Percentiles rank a stretch among this genome's conserved stretches.
Conservation (phyloP, 257 asterid species). For the Gentiana macrophylla region DNA sequence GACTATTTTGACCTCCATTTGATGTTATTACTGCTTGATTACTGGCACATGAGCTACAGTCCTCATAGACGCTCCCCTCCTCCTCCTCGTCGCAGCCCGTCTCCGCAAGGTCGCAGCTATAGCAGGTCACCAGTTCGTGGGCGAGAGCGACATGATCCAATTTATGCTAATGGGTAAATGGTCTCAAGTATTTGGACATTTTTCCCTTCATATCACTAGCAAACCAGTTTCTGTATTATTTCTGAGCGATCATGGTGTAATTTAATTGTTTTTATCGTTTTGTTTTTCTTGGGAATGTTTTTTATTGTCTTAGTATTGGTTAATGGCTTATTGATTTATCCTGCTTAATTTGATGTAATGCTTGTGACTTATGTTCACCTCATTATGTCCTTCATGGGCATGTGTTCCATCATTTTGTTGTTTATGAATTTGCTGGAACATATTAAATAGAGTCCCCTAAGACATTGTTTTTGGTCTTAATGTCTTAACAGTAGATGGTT, state of each 20-base stretch:
- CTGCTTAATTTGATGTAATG: too few relatives aligned
- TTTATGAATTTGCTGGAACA: too few relatives aligned
- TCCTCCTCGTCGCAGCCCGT: conserved; percentile 63
- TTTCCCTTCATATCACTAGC: not conserved
- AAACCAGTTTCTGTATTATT: too few relatives aligned
- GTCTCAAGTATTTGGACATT: too few relatives aligned
- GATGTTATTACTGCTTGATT: too few relatives aligned
- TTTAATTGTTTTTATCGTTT: not conserved
- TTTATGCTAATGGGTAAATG: conserved; percentile 66
- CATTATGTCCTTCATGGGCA: too few relatives aligned
- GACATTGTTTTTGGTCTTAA: too few relatives aligned
- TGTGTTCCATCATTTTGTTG: too few relatives aligned
- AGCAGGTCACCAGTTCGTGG: conserved; percentile 81
- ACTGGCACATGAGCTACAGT: conserved; percentile 70
- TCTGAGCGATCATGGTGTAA: not conserved
- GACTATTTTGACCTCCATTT: too few relatives aligned
- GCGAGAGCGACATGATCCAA: conserved; percentile 64
- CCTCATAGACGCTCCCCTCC: conserved; percentile 61
- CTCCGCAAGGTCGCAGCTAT: conserved; percentile 76
- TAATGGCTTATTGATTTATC: not conserved
- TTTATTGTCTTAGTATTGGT: not conserved
- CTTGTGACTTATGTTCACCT: too few relatives aligned
- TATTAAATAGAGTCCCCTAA: too few relatives aligned
- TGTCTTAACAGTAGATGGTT: too few relatives aligned
- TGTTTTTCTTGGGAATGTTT: not conserved